Conservation (phyloP, 1,139 yeast genomes). For the Zygoascus meyerae region DNA sequence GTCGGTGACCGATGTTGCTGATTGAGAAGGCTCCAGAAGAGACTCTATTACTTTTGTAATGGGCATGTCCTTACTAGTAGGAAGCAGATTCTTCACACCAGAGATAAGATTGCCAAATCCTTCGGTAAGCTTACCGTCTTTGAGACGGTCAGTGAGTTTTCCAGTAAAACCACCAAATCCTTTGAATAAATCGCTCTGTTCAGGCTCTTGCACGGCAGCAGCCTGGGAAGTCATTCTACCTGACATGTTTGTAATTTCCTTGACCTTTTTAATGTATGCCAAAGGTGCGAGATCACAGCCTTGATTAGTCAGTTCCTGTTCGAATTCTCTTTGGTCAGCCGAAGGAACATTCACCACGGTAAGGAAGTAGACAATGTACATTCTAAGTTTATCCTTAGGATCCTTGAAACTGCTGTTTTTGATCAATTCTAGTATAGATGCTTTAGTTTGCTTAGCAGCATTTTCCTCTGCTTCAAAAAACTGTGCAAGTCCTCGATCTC, state of each 20-base stretch:
- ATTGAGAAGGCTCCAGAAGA: slow-evolving; percentile 77
- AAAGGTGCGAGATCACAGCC: slow-evolving; percentile 61
- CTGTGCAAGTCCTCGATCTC: slow-evolving; percentile 78
- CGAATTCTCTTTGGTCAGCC: slow-evolving; percentile 61
- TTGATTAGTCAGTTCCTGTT: slow-evolving; percentile 54
- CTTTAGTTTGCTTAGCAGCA: slow-evolving; percentile 42
- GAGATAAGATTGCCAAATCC: slow-evolving; percentile 87
- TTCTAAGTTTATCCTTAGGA: slow-evolving; percentile 74
- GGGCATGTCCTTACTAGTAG: slow-evolving; percentile 83
- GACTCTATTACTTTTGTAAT: slow-evolving; percentile 88
- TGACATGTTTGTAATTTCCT: slow-evolving; percentile 69
- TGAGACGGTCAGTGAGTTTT: slow-evolving; percentile 58
- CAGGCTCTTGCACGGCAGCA: slow-evolving; percentile 23
- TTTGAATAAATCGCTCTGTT: slow-evolving; percentile 46
- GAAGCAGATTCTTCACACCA: slow-evolving; percentile 79
- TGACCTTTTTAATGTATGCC: slow-evolving; percentile 68
- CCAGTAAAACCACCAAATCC: slow-evolving; percentile 73
- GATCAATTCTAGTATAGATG: slow-evolving; percentile 38
- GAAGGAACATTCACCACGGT: slow-evolving; percentile 51
- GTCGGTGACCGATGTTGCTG: slow-evolving; percentile 58
- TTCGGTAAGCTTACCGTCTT: slow-evolving; percentile 58
- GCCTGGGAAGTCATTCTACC: slow-evolving; percentile 34
- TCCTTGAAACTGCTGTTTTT: slow-evolving; percentile 41
- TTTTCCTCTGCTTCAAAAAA: slow-evolving; percentile 89
- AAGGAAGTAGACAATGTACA: slow-evolving; percentile 69